Conservation (phyloP, 2,329 filamentous ascomycete genomes). For the Ceratocystis cacaofunesta region DNA sequence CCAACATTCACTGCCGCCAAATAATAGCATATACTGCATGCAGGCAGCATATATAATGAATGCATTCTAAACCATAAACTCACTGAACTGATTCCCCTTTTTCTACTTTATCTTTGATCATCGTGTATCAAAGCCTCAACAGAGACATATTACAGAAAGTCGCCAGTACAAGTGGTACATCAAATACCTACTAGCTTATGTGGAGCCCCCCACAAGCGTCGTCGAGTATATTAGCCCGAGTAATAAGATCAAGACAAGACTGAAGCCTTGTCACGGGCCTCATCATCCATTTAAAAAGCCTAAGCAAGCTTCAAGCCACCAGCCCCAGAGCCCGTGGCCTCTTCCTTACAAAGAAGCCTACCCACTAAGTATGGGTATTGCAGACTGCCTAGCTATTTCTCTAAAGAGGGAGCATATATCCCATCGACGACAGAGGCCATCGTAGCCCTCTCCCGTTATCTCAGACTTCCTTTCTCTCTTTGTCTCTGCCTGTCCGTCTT, state of each 20-base stretch:
- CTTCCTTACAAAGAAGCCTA: constrained; percentile 7
- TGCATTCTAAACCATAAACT: no score
- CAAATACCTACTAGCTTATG: neutral
- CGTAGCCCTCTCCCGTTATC: neutral
- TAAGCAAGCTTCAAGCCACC: neutral
- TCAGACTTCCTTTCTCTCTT: neutral
- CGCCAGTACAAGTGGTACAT: neutral
- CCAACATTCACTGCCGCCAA: neutral
- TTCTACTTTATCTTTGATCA: no score
- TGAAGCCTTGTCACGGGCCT: neutral
- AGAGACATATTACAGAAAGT: neutral
- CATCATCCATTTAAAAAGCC: neutral
- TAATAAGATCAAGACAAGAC: no score
- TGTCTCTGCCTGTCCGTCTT: neutral
- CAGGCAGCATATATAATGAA: neutral
- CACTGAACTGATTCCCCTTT: no score
- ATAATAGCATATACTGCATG: neutral
- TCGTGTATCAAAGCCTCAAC: neutral
- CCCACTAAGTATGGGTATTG: neutral
- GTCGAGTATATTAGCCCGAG: neutral
- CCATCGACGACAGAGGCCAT: neutral
- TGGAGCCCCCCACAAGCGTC: neutral
- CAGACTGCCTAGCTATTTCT: neutral
- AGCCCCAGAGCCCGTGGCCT: constrained; percentile 11
- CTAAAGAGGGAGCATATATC: neutral